These are phyloP conservation scores for Fonsecaea erecta DNA, from an alignment of 2,329 filamentous ascomycete species.

Conservation along the genomic window DNA sequence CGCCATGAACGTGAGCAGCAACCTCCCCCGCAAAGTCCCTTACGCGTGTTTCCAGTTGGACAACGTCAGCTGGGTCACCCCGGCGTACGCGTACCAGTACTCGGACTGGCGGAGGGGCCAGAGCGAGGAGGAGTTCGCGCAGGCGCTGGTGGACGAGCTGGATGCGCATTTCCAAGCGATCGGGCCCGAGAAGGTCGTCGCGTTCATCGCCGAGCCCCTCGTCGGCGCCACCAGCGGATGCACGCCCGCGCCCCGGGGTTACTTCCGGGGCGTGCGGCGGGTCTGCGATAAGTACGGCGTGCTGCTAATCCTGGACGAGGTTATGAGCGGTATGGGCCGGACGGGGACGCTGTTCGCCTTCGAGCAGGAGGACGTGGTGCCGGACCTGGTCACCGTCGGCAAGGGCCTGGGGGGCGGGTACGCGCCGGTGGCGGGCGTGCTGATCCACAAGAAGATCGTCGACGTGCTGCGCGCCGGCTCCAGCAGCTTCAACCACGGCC, in stretches of 20 bases:
- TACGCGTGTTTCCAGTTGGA: constrained; percentile 40
- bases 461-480: constrained; percentile 54
- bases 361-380: constrained; percentile 48
- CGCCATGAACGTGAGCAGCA: constrained; percentile 49
- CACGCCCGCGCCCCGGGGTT: constrained; percentile 57
- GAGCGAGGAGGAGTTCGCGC: constrained; percentile 49
- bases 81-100: constrained; percentile 46
- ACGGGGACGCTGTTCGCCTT: constrained; percentile 46
- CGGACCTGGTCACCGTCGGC: constrained; percentile 64
- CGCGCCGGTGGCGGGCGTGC: constrained; percentile 59
- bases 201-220: constrained; percentile 59
- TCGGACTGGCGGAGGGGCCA: constrained; percentile 43
- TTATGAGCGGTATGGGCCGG: constrained; percentile 65
- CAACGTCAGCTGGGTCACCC: constrained; percentile 37
- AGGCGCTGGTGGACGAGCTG: constrained; percentile 50
- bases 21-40: constrained; percentile 42
- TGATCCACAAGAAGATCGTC: constrained; percentile 57
- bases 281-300: constrained; percentile 68
- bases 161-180: constrained; percentile 55
- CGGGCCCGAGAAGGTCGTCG: constrained; percentile 54
- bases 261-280: constrained; percentile 58
- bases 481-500: constrained; percentile 61
- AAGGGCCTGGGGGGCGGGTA: constrained; percentile 65
- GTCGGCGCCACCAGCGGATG: constrained; percentile 58
- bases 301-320: constrained; percentile 72